Percentiles rank a stretch among this genome's conserved stretches.
Evolutionary conservation across 75 land plant genomes (phyloP).

Genomic region (Sequoiadendron giganteum): DNA sequence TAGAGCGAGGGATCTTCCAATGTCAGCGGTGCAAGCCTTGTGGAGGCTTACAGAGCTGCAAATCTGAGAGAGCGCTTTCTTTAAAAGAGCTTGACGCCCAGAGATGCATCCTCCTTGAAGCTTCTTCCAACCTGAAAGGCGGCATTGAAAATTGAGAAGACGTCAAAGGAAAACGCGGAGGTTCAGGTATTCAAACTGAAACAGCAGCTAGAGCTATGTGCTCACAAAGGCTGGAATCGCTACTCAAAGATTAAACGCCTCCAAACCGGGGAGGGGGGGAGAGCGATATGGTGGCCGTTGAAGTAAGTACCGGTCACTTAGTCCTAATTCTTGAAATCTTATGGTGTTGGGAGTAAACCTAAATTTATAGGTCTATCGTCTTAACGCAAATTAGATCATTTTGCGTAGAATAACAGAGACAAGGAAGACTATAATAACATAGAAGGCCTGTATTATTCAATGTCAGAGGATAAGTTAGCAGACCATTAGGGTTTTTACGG

Average conservation of each 20-base stretch:
- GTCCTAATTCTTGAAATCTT: background rate
- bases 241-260: slow-evolving; percentile 45
- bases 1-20: background rate
- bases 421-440: background rate
- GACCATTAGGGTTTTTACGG: slow-evolving; percentile 19
- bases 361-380: background rate
- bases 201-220: too few species aligned
- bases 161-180: background rate
- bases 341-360: background rate
- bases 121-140: background rate
- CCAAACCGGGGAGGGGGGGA: slow-evolving; percentile 36
- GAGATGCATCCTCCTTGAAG: slow-evolving; percentile 3
- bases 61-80: slow-evolving; percentile 9
- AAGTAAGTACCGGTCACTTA: background rate
- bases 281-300: slow-evolving; percentile 33
- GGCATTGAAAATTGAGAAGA: background rate
- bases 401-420: background rate
- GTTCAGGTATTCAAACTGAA: slow-evolving; percentile 34
- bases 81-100: slow-evolving; percentile 25
- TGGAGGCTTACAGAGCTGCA: too few species aligned
- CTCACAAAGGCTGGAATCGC: slow-evolving; percentile 44
- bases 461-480: background rate
- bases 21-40: background rate
- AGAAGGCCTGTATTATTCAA: too few species aligned
- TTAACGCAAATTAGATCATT: background rate